These are phyloP conservation scores for Thelonectria olida DNA, from an alignment of 2,329 filamentous ascomycete genomes.

Conservation along the genomic window DNA sequence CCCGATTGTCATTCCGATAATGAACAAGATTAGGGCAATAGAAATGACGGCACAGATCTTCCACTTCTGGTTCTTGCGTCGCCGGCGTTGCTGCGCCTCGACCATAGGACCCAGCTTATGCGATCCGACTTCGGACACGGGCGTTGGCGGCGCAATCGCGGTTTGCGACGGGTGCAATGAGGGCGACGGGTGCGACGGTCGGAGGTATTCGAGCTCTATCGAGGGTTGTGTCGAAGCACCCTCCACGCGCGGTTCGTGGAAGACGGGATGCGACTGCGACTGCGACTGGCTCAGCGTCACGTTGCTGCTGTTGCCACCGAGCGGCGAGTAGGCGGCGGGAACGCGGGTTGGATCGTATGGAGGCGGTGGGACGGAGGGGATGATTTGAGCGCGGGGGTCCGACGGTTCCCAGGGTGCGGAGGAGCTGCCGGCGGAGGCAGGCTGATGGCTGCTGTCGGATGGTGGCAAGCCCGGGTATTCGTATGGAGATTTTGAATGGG, in stretches of 20 bases:
- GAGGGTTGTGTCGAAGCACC: too few species aligned
- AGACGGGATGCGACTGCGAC: constrained; percentile 4
- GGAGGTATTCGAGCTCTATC: too few species aligned
- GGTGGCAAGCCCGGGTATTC: constrained; percentile 22
- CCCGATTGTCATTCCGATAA: constrained; percentile 39
- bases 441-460: constrained; percentile 19
- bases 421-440: constrained; percentile 2
- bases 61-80: constrained; percentile 31
- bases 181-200: constrained; percentile 27
- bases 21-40: too few species aligned
- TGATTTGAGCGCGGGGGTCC: constrained; percentile 12
- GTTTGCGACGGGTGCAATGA: constrained; percentile 21
- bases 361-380: constrained; percentile 38
- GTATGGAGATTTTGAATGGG: constrained; percentile 12
- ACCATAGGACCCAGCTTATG: constrained; percentile 38
- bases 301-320: constrained; percentile 12
- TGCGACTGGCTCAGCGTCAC: constrained; percentile 11
- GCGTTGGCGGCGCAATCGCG: constrained; percentile 27
- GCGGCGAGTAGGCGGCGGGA: constrained; percentile 38
- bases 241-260: neutral
- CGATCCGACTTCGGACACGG: constrained; percentile 24
- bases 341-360: constrained; percentile 41
- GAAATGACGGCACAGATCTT: constrained; percentile 38
- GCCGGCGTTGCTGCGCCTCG: constrained; percentile 26
- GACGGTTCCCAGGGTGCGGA: constrained; percentile 22